Percentiles rank a stretch among this genome's conserved stretches.
These are phyloP conservation scores for Coleophoma cylindrospora DNA, from an alignment of 2,329 filamentous ascomycete species.

Conservation along the genomic window DNA sequence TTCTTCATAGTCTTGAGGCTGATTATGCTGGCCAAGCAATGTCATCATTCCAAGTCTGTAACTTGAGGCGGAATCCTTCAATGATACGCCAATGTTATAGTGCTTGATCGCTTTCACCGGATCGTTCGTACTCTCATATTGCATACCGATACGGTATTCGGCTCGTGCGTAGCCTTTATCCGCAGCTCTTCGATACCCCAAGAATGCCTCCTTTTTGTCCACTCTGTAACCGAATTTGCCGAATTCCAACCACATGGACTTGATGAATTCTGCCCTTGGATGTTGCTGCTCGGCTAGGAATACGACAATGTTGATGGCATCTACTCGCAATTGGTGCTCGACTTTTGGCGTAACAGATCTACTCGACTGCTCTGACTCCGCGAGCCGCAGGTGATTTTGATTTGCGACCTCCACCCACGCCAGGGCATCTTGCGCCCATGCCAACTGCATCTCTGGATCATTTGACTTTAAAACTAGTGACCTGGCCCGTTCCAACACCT, in stretches of 20 bases:
- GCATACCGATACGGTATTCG: constrained; percentile 97
- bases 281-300: constrained; percentile 90
- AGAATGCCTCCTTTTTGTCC: constrained; percentile 92
- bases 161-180: constrained; percentile 82
- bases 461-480: constrained; percentile 84
- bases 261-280: constrained; percentile 90
- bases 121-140: constrained; percentile 93
- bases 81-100: constrained; percentile 75
- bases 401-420: constrained; percentile 81
- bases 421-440: constrained; percentile 91
- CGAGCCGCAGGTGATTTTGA: constrained; percentile 56
- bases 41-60: constrained; percentile 97
- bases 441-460: constrained; percentile 92
- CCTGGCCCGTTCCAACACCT: constrained; percentile 79
- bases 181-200: constrained; percentile 79
- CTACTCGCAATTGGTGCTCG: constrained; percentile 81
- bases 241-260: constrained; percentile 96
- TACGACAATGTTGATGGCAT: constrained; percentile 86
- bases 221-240: constrained; percentile 87
- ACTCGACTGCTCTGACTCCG: constrained; percentile 34
- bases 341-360: constrained; percentile 77
- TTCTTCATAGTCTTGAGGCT: constrained; percentile 71
- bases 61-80: constrained; percentile 81
- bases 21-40: constrained; percentile 86
- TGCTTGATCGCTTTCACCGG: constrained; percentile 85